These are phyloP conservation scores for Waltergamsia citrina DNA, from an alignment of 2,329 filamentous ascomycete genomes.

Conservation along the genomic window DNA sequence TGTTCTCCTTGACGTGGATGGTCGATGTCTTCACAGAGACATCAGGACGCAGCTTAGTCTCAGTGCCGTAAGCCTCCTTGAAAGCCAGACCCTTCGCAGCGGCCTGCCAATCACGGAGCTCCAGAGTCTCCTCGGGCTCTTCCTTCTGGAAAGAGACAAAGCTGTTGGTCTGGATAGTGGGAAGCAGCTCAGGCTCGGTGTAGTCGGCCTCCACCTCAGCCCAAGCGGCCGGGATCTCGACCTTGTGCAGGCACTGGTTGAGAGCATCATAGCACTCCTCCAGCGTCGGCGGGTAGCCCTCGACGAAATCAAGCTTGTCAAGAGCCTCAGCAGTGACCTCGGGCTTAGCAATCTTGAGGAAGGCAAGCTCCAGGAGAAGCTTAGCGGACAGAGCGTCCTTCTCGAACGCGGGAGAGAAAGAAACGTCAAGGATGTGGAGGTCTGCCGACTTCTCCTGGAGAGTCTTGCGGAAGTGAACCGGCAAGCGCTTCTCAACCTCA, in stretches of 20 bases:
- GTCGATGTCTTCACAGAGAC: constrained; percentile 76
- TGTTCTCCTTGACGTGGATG: constrained; percentile 90
- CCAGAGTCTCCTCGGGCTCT: constrained; percentile 56
- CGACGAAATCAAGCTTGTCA: constrained; percentile 54
- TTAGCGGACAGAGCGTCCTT: constrained; percentile 55
- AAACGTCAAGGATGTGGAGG: constrained; percentile 68
- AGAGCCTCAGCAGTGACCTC: constrained; percentile 52
- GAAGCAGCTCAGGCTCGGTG: constrained; percentile 42
- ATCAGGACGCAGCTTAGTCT: constrained; percentile 70
- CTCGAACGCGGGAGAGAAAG: constrained; percentile 57
- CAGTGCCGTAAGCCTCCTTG: constrained; percentile 85
- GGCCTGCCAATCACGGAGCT: constrained; percentile 68
- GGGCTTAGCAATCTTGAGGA: constrained; percentile 68
- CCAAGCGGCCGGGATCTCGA: constrained; percentile 78
- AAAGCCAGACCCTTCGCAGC: constrained; percentile 83
- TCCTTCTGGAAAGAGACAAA: constrained; percentile 73
- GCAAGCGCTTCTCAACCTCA: constrained; percentile 80
- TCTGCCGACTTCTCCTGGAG: constrained; percentile 61
- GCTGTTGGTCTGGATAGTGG: constrained; percentile 65
- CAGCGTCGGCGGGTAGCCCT: constrained; percentile 39
- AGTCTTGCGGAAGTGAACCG: constrained; percentile 58
- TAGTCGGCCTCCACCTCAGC: constrained; percentile 51
- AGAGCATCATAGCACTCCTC: constrained; percentile 57
- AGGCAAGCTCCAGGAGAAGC: constrained; percentile 69
- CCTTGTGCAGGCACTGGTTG: constrained; percentile 57